These are phyloP conservation scores for Nicotiana undulata DNA, from an alignment of 257 asterid genomes.

Conservation along the genomic window DNA sequence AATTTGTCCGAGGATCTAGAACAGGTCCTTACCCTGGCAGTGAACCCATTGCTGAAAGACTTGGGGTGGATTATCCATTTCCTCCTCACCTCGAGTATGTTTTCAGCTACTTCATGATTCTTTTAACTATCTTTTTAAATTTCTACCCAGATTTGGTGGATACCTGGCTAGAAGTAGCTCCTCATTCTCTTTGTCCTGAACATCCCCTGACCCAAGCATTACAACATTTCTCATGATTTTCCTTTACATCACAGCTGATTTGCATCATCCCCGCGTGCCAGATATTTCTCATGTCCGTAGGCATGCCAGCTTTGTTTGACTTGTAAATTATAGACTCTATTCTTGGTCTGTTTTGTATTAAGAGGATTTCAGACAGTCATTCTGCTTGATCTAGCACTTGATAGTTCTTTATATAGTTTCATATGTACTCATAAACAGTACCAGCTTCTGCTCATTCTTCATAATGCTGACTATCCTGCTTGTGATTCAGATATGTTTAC, in stretches of 20 bases:
- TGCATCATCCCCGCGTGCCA: background rate
- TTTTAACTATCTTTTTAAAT: background rate
- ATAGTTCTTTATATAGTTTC: background rate
- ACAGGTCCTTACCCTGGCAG: slow-evolving; percentile 17
- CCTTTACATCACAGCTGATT: background rate
- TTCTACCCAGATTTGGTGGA: background rate
- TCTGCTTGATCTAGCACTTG: background rate
- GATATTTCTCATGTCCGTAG: background rate
- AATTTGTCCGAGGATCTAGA: slow-evolving; percentile 22
- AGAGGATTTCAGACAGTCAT: background rate
- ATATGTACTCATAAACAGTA: background rate
- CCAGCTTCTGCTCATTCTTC: background rate
- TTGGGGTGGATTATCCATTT: slow-evolving; percentile 88
- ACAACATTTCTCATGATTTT: background rate
- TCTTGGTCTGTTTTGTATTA: background rate
- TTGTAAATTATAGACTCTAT: background rate
- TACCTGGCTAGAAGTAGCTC: background rate
- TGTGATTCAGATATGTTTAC: slow-evolving; percentile 66
- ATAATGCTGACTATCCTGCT: slow-evolving; percentile 9
- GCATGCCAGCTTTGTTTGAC: background rate
- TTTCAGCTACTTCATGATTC: slow-evolving; percentile 8
- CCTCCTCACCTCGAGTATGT: slow-evolving; percentile 92
- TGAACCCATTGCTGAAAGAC: slow-evolving; percentile 73
- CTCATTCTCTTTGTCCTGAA: background rate
- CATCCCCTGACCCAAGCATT: background rate